Evolutionary conservation across 2,329 filamentous ascomycete genomes (phyloP).

Genomic region (Paraphoma chrysanthemicola): DNA sequence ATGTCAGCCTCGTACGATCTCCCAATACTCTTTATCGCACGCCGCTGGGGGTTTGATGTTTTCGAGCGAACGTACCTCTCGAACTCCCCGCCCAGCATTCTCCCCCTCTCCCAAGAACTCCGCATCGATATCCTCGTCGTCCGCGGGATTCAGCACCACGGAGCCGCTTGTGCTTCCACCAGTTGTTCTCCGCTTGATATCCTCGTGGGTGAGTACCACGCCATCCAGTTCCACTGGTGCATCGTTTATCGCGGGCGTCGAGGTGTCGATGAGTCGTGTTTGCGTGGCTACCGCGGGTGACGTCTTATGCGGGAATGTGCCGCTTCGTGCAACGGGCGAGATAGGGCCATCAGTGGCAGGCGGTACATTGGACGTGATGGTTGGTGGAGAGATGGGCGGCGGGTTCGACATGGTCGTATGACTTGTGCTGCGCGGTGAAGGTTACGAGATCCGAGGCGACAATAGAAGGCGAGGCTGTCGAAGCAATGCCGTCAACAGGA

Average conservation of each 20-base stretch:
- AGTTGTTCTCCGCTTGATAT: slow-evolving; percentile 27
- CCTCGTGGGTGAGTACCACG: slow-evolving; percentile 28
- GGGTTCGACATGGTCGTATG: slow-evolving; percentile 9
- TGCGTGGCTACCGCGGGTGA: slow-evolving; percentile 26
- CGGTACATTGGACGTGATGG: slow-evolving; percentile 5
- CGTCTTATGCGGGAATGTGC: slow-evolving; percentile 38
- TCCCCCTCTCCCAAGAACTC: slow-evolving; percentile 36
- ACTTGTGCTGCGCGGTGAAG: background rate
- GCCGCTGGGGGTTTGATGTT: too few relatives aligned
- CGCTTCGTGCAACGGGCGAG: slow-evolving; percentile 26
- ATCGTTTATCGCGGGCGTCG: slow-evolving; percentile 51
- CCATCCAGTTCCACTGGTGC: slow-evolving; percentile 55
- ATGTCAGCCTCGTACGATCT: background rate
- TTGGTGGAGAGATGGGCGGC: slow-evolving; percentile 24
- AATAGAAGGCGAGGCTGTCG: background rate
- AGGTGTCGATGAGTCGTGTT: slow-evolving; percentile 46
- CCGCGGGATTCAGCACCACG: slow-evolving; percentile 24
- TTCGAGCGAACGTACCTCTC: slow-evolving; percentile 28
- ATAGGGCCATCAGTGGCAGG: slow-evolving; percentile 17
- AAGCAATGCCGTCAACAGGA: background rate
- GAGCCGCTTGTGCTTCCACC: background rate
- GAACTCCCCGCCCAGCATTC: slow-evolving; percentile 19
- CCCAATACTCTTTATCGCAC: too few relatives aligned
- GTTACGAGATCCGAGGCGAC: too few relatives aligned
- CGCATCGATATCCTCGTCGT: slow-evolving; percentile 37